Percentiles rank a stretch among this genome's conserved stretches.
phyloP scores from a whole-genome alignment of 208 protist genomes.

The Angomonas ambiguus region DNA sequence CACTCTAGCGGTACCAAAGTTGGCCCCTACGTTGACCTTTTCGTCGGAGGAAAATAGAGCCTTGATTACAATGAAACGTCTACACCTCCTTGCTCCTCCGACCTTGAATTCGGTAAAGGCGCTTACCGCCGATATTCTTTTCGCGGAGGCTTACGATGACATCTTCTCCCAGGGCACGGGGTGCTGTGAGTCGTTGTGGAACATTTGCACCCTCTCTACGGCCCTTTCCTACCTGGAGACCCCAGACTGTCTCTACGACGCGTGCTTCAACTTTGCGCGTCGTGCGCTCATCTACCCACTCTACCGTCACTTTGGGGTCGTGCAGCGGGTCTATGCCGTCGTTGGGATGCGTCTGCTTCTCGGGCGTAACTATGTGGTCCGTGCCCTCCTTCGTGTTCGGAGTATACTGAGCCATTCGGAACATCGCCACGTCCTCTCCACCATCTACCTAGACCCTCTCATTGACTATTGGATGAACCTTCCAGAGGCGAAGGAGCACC shows the following conservation, averaged over 20 bases:
- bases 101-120: conserved; percentile 31
- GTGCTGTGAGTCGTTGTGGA: conserved; percentile 90
- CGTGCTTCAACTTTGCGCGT: conserved; percentile 71
- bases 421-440: conserved; percentile 75
- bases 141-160: conserved; percentile 87
- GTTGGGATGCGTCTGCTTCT: conserved; percentile 69
- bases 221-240: conserved; percentile 81
- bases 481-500: conserved; percentile 33
- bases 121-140: conserved; percentile 80
- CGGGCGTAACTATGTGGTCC: conserved; percentile 64
- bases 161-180: conserved; percentile 78
- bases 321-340: conserved; percentile 59
- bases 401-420: conserved; percentile 72
- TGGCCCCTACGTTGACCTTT: conserved; percentile 34
- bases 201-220: conserved; percentile 73
- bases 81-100: conserved; percentile 58
- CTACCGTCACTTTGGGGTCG: conserved; percentile 76
- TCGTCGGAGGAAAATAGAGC: conserved; percentile 50
- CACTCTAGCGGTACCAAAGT: conserved; percentile 45
- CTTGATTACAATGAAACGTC: conserved; percentile 38
- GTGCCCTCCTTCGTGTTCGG: conserved; percentile 68
- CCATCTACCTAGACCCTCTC: conserved; percentile 73
- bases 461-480: conserved; percentile 70
- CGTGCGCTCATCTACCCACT: conserved; percentile 81
- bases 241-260: conserved; percentile 69